A percentile compares a stretch with the other conserved stretches of the same genome.
These are phyloP conservation scores for Didymella exigua DNA, from an alignment of 2,329 filamentous ascomycete species.

Conservation along the genomic window DNA sequence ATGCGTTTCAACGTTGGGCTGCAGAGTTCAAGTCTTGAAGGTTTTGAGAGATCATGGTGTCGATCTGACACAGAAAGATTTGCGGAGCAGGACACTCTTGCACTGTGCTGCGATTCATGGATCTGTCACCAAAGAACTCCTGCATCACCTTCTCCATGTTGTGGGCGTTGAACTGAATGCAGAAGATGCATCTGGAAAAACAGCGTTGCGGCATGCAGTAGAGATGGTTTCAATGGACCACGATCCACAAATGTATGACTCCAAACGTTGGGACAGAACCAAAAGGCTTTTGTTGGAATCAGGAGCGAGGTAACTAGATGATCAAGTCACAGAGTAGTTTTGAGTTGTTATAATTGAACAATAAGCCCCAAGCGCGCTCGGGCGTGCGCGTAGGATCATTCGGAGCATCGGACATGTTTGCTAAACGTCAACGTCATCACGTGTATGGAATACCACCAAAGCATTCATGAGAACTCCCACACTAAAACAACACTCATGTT, in stretches of 20 bases:
- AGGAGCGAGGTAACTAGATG: no score
- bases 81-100: slow-evolving; percentile 9
- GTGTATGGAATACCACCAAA: no score
- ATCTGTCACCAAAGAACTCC: slow-evolving; percentile 9
- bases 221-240: slow-evolving; percentile 4
- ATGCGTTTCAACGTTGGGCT: background rate
- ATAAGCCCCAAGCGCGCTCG: no score
- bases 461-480: no score
- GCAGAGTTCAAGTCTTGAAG: slow-evolving; percentile 5
- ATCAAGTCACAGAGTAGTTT: no score
- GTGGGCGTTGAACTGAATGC: slow-evolving; percentile 12
- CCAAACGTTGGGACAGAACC: background rate
- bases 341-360: no score
- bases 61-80: slow-evolving; percentile 17
- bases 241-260: background rate
- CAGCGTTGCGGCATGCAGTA: slow-evolving; percentile 11
- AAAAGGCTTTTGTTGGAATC: slow-evolving; percentile 1
- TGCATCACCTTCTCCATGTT: slow-evolving; percentile 16
- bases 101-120: slow-evolving; percentile 9
- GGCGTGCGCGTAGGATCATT: no score
- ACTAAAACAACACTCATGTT: no score
- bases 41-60: slow-evolving; percentile 7
- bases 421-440: no score
- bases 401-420: no score
- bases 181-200: slow-evolving; percentile 15